Percentiles rank a stretch among this genome's conserved stretches.
Evolutionary conservation across 176 grass and related monocot species (phyloP).

Genomic region (Triticum monococcum): DNA sequence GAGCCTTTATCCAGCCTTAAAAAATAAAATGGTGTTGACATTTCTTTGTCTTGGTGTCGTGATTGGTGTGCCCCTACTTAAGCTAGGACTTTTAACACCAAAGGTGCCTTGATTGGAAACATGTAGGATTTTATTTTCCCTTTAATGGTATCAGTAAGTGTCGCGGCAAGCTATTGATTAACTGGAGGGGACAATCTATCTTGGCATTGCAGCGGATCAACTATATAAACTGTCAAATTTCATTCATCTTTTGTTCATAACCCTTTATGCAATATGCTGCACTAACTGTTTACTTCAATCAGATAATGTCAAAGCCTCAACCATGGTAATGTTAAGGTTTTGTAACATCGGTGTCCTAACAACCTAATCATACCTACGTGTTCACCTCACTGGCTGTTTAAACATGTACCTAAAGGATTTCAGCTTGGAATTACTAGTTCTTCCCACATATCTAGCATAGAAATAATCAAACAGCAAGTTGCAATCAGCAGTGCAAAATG

Average conservation of each 20-base stretch:
- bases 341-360: background rate
- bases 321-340: background rate
- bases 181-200: background rate
- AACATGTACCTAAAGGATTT: background rate
- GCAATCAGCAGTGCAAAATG: slow-evolving; percentile 7
- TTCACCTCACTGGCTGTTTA: background rate
- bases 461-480: slow-evolving; percentile 11
- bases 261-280: background rate
- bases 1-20: background rate
- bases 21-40: background rate
- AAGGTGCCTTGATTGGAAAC: background rate
- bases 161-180: background rate
- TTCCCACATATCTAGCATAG: background rate
- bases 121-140: background rate
- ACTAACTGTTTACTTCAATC: background rate
- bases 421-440: background rate
- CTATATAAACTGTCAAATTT: background rate
- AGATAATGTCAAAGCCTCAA: background rate
- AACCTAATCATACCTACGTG: background rate
- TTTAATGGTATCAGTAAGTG: background rate
- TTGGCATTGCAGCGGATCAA: background rate
- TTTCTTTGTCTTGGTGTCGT: background rate
- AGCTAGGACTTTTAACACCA: background rate
- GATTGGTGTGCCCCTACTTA: background rate
- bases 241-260: background rate